These are phyloP conservation scores for Penicillium sp. DNA, from an alignment of 2,329 filamentous ascomycete species.

Conservation along the genomic window DNA sequence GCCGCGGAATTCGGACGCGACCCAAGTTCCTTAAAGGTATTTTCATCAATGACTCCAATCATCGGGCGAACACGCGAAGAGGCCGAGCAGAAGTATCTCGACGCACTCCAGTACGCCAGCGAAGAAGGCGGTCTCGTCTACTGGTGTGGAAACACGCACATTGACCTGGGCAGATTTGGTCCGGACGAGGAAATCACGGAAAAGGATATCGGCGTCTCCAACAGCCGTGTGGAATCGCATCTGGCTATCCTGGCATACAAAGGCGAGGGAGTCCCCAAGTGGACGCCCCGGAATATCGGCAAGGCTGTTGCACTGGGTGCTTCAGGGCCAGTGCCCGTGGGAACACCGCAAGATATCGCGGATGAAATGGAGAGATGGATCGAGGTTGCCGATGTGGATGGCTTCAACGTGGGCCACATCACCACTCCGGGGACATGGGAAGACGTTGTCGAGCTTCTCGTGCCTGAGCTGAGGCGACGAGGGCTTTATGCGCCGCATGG, in stretches of 20 bases:
- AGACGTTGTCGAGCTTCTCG: slow-evolving; percentile 48
- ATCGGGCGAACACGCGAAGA: slow-evolving; percentile 63
- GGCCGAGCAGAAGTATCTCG: slow-evolving; percentile 59
- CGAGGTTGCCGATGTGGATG: slow-evolving; percentile 39
- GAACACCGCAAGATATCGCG: slow-evolving; percentile 32
- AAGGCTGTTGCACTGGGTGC: slow-evolving; percentile 4
- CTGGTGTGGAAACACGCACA: slow-evolving; percentile 71
- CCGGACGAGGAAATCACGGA: slow-evolving; percentile 58
- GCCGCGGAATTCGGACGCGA: slow-evolving; percentile 56
- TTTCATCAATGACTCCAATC: slow-evolving; percentile 63
- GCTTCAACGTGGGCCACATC: slow-evolving; percentile 45
- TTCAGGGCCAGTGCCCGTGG: slow-evolving; percentile 16
- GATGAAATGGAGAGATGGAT: slow-evolving; percentile 43
- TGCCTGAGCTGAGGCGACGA: slow-evolving; percentile 40
- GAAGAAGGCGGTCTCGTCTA: slow-evolving; percentile 65
- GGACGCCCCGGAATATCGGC: slow-evolving; percentile 14
- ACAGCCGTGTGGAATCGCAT: slow-evolving; percentile 11
- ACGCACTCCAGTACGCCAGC: slow-evolving; percentile 59
- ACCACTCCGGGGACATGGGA: slow-evolving; percentile 51
- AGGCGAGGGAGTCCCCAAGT: slow-evolving; percentile 4
- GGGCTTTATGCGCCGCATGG: slow-evolving; percentile 28
- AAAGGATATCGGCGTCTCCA: neutral
- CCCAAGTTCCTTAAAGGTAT: slow-evolving; percentile 60
- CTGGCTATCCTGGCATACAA: neutral
- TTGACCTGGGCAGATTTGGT: slow-evolving; percentile 57